phyloP scores from a whole-genome alignment of 441 rosid species.

The Bruguiera hainesii region DNA sequence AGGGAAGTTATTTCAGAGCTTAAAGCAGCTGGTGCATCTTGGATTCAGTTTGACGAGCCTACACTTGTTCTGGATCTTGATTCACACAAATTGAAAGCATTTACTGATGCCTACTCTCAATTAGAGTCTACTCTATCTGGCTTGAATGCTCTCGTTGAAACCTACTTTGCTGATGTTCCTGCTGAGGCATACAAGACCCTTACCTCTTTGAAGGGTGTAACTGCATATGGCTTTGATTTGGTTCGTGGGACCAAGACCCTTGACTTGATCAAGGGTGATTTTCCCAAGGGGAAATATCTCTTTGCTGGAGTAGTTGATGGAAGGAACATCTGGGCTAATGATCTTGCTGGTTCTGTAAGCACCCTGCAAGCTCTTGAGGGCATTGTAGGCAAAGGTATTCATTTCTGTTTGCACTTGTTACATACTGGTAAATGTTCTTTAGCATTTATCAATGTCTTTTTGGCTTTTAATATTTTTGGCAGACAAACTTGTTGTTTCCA shows the following conservation, averaged over 20 bases:
- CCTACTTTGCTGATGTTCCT: slow-evolving; percentile 92
- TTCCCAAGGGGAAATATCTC: slow-evolving; percentile 81
- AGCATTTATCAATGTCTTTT: neutral
- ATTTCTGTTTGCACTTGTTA: slow-evolving; percentile 1
- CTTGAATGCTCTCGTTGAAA: slow-evolving; percentile 78
- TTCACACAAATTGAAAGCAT: slow-evolving; percentile 72
- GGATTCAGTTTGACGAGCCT: slow-evolving; percentile 98
- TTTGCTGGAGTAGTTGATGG: slow-evolving; percentile 98
- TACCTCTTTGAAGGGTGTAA: slow-evolving; percentile 84
- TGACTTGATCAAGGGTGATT: slow-evolving; percentile 72
- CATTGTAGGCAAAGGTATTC: slow-evolving; percentile 77
- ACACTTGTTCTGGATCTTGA: slow-evolving; percentile 89
- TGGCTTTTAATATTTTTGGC: slow-evolving; percentile 19
- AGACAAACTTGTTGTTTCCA: slow-evolving; percentile 94
- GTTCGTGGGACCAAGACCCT: slow-evolving; percentile 83
- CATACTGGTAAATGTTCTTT: neutral
- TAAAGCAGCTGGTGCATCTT: slow-evolving; percentile 90
- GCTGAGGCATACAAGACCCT: slow-evolving; percentile 81
- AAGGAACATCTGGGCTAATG: slow-evolving; percentile 98
- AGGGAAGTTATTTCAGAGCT: slow-evolving; percentile 92
- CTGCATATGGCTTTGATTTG: slow-evolving; percentile 84
- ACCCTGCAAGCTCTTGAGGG: slow-evolving; percentile 62
- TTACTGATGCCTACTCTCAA: slow-evolving; percentile 69
- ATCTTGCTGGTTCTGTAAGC: slow-evolving; percentile 74
- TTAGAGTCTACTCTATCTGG: slow-evolving; percentile 82